Conservation (phyloP, 2,329 filamentous ascomycete genomes). For the Cladosporium cucumerinum region DNA sequence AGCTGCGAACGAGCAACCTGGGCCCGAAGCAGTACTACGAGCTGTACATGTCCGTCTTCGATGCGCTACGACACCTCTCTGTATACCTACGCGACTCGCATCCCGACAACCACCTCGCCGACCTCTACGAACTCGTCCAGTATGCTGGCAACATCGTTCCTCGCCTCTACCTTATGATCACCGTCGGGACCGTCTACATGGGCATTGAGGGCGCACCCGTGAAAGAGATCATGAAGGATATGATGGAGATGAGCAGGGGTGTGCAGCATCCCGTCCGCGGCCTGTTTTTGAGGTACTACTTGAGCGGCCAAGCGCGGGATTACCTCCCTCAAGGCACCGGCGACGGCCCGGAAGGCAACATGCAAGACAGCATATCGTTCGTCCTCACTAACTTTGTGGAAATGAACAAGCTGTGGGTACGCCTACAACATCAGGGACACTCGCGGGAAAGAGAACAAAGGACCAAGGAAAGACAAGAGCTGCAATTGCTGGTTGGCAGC, state of each 20-base stretch:
- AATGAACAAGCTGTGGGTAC: slow-evolving; percentile 99
- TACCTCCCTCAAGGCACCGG: slow-evolving; percentile 75
- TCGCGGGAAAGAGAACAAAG: slow-evolving; percentile 90
- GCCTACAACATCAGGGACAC: slow-evolving; percentile 94
- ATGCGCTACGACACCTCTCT: slow-evolving; percentile 92
- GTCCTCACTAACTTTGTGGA: slow-evolving; percentile 98
- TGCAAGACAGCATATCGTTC: slow-evolving; percentile 97
- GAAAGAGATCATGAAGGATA: slow-evolving; percentile 99
- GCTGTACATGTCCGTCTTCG: slow-evolving; percentile 98
- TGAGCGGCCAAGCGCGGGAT: slow-evolving; percentile 91
- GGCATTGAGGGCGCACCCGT: slow-evolving; percentile 95
- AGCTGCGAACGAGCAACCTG: slow-evolving; percentile 91
- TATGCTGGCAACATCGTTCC: slow-evolving; percentile 98
- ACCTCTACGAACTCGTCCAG: slow-evolving; percentile 95
- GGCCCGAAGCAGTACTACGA: slow-evolving; percentile 99
- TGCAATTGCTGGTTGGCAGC: slow-evolving; percentile 92
- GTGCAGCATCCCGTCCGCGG: slow-evolving; percentile 96
- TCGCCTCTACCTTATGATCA: slow-evolving; percentile 97
- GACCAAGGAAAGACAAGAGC: slow-evolving; percentile 89
- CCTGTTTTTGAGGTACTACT: slow-evolving; percentile 91
- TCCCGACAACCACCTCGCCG: slow-evolving; percentile 94
- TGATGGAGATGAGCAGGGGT: slow-evolving; percentile 99
- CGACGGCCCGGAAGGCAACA: slow-evolving; percentile 90
- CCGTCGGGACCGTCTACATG: slow-evolving; percentile 99
- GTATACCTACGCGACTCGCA: slow-evolving; percentile 97